phyloP scores from a whole-genome alignment of 306 rosid genomes.

The Inga laurina region DNA sequence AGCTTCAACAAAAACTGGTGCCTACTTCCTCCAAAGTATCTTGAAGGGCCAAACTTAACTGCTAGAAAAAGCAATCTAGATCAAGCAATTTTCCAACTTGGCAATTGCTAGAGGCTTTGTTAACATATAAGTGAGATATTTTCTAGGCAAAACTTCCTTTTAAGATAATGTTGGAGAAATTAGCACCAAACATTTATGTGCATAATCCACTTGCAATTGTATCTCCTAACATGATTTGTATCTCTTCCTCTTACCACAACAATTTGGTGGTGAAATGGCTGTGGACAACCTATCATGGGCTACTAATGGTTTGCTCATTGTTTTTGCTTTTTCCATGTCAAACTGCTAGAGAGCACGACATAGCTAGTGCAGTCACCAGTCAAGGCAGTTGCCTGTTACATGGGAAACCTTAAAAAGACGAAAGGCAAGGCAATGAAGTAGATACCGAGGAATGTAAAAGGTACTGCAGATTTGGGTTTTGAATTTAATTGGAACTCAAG shows the following conservation, averaged over 20 bases:
- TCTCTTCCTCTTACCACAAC: background rate
- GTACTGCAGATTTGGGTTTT: background rate
- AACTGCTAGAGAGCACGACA: background rate
- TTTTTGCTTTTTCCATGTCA: background rate
- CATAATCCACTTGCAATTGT: background rate
- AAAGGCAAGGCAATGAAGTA: background rate
- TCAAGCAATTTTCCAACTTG: background rate
- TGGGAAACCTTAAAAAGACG: background rate
- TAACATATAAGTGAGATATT: background rate
- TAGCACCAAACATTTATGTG: background rate
- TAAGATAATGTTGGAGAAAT: background rate
- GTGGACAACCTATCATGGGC: background rate
- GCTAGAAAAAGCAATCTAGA: background rate
- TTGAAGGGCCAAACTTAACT: background rate
- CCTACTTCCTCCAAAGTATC: background rate
- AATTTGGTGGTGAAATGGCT: background rate
- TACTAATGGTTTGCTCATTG: background rate
- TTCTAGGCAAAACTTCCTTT: background rate
- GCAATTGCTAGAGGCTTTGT: background rate
- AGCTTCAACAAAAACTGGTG: background rate
- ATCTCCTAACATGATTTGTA: background rate
- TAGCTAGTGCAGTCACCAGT: background rate
- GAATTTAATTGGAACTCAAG: background rate
- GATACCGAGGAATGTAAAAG: background rate
- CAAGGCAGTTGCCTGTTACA: background rate